These are phyloP conservation scores for Zymoseptoria crescenta DNA, from an alignment of 2,329 filamentous ascomycete genomes.

Conservation along the genomic window DNA sequence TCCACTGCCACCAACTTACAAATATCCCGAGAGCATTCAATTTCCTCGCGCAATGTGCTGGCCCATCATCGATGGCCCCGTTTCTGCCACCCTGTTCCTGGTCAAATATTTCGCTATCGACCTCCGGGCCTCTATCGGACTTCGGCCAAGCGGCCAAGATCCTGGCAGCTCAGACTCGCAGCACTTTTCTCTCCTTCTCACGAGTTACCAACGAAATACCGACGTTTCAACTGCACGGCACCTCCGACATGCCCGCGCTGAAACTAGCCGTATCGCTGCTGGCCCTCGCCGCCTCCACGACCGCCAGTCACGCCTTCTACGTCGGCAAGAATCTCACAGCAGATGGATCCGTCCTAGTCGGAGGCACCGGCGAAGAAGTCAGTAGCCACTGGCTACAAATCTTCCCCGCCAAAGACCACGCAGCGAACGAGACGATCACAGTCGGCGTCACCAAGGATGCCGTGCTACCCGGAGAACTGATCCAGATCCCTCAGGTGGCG, in stretches of 20 bases:
- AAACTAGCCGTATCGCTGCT: background rate
- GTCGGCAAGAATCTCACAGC: conserved; percentile 40
- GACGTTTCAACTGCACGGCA: background rate
- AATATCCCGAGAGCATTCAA: too few relatives aligned
- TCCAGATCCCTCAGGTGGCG: conserved; percentile 29
- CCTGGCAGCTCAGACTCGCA: background rate
- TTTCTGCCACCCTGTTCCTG: too few relatives aligned
- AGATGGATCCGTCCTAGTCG: conserved; percentile 38
- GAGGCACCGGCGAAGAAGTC: conserved; percentile 43
- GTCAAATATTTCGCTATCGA: too few relatives aligned
- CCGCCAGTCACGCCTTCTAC: conserved; percentile 44
- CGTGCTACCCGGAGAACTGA: conserved; percentile 29
- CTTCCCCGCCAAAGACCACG: conserved; percentile 36
- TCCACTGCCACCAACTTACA: too few relatives aligned
- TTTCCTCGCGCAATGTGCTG: too few relatives aligned
- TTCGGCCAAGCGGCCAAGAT: background rate
- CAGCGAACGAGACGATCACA: conserved; percentile 35
- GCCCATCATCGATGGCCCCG: too few relatives aligned
- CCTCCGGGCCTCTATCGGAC: background rate
- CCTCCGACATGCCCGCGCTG: background rate
- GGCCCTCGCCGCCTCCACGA: background rate
- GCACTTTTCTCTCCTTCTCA: background rate
- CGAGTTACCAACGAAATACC: background rate
- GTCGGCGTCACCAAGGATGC: conserved; percentile 38
- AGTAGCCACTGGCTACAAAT: conserved; percentile 43